A percentile compares a stretch with the other conserved stretches of the same genome.
Conservation (phyloP, 1,284 basidiomycete genomes). For the Pseudozyma sp. region DNA sequence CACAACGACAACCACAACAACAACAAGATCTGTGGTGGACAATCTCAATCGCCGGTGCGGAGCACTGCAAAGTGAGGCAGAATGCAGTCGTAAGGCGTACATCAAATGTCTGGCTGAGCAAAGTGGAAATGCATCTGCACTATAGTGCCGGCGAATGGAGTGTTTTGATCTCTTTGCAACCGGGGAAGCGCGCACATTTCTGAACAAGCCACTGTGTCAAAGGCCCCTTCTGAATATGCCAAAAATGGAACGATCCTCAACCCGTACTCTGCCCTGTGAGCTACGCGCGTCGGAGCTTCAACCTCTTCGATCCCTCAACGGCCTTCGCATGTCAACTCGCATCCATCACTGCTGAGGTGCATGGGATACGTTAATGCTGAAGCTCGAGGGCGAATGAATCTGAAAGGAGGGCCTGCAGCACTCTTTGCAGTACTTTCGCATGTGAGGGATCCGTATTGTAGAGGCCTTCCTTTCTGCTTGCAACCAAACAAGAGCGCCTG, state of each 20-base stretch:
- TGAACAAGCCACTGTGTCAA: too few relatives aligned
- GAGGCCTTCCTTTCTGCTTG: too few relatives aligned
- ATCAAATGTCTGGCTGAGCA: too few relatives aligned
- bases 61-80: neutral
- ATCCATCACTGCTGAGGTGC: neutral
- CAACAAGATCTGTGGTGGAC: too few relatives aligned
- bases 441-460: too few relatives aligned
- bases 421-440: neutral
- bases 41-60: too few relatives aligned
- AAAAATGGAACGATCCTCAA: neutral
- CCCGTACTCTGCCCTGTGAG: neutral
- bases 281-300: conserved; percentile 8
- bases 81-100: neutral
- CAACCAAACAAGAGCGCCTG: too few relatives aligned
- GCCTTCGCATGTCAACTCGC: neutral
- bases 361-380: neutral
- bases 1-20: neutral
- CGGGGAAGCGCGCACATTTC: neutral
- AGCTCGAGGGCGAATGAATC: too few relatives aligned
- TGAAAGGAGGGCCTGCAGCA: neutral
- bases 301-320: conserved; percentile 2
- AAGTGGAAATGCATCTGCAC: neutral
- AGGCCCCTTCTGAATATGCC: too few relatives aligned
- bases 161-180: neutral
- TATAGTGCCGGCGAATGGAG: neutral